Conservation (phyloP, 495 filamentous ascomycete genomes). For the Aspergillus funiculosus region DNA sequence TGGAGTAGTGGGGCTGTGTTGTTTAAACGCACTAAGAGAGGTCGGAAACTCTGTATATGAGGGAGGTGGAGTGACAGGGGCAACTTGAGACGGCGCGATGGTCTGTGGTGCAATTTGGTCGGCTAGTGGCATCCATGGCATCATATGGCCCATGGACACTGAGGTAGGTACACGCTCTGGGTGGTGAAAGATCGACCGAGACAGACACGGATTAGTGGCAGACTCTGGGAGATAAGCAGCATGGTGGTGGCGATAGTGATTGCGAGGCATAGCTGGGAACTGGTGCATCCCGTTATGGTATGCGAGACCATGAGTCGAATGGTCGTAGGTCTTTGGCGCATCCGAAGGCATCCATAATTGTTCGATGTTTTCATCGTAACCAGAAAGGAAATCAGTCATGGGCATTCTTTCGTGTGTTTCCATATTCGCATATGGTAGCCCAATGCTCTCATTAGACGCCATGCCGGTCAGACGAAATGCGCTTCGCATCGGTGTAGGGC, state of each 20-base stretch:
- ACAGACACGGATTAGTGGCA: slow-evolving; percentile 39
- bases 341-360: slow-evolving; percentile 41
- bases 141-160: slow-evolving; percentile 42
- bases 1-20: slow-evolving; percentile 40
- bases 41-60: slow-evolving; percentile 40
- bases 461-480: slow-evolving; percentile 37
- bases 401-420: slow-evolving; percentile 38
- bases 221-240: slow-evolving; percentile 38
- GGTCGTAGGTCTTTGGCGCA: slow-evolving; percentile 37
- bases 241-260: slow-evolving; percentile 34
- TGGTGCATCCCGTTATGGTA: slow-evolving; percentile 37
- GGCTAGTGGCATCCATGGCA: slow-evolving; percentile 35
- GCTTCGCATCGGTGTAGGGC: slow-evolving; percentile 34
- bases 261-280: slow-evolving; percentile 36
- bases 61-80: slow-evolving; percentile 38
- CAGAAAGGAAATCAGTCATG: slow-evolving; percentile 36
- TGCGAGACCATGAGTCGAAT: slow-evolving; percentile 23
- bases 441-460: slow-evolving; percentile 31
- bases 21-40: slow-evolving; percentile 33
- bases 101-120: slow-evolving; percentile 39
- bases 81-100: slow-evolving; percentile 36
- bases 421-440: slow-evolving; percentile 31
- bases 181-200: slow-evolving; percentile 42
- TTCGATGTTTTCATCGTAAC: slow-evolving; percentile 42
- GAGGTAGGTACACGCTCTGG: slow-evolving; percentile 37